phyloP scores from a whole-genome alignment of 306 rosid species.

The Hippophae tibetana region DNA sequence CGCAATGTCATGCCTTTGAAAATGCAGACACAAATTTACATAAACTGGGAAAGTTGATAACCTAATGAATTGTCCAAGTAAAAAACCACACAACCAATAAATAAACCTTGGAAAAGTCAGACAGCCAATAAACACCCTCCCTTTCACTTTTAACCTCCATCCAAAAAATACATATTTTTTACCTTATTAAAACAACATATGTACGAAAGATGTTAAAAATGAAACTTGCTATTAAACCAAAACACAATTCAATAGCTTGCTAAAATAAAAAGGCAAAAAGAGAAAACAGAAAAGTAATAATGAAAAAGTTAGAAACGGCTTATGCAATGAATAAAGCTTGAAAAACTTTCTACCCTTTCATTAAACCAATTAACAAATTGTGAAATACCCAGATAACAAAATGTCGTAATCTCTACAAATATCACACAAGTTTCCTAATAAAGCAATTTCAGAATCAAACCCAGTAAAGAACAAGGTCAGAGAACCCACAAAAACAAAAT shows the following conservation, averaged over 20 bases:
- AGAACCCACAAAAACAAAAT: background rate
- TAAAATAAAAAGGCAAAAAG: conserved; percentile 8
- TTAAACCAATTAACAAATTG: conserved; percentile 16
- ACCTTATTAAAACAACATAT: no score
- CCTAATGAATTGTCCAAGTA: conserved; percentile 10
- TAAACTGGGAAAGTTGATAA: conserved; percentile 9
- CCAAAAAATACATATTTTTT: conserved; percentile 4
- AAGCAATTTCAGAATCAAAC: background rate
- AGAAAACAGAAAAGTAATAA: background rate
- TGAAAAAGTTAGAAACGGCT: conserved; percentile 5
- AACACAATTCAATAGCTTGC: conserved; percentile 11
- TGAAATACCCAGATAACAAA: conserved; percentile 14
- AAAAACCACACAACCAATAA: conserved; percentile 3
- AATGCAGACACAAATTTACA: background rate
- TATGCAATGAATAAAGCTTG: conserved; percentile 10
- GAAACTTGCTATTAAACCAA: background rate
- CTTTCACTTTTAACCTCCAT: conserved; percentile 8
- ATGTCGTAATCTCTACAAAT: conserved; percentile 8
- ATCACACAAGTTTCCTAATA: conserved; percentile 5
- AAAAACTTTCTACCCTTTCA: conserved; percentile 6
- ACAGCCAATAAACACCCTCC: background rate
- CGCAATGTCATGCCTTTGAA: no score
- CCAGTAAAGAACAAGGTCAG: background rate
- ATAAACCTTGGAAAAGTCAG: conserved; percentile 5
- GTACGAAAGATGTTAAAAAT: no score